Conservation (phyloP, 371 early-diverging fungal genomes). For the Paraphysoderma sedebokerense region DNA sequence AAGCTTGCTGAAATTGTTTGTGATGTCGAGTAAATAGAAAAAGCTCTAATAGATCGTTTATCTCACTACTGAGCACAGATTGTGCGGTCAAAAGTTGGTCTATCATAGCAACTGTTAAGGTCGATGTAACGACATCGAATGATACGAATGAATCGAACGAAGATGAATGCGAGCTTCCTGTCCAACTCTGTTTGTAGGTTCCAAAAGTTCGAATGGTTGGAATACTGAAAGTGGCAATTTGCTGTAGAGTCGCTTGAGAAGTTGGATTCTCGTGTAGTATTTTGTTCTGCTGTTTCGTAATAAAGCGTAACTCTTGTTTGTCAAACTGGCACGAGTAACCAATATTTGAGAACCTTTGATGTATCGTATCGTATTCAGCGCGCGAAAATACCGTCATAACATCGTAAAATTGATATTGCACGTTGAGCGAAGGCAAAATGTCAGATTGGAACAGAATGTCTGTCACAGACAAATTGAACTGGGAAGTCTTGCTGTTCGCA, state of each 20-base stretch:
- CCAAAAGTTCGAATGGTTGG: constrained; percentile 41
- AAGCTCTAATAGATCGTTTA: constrained; percentile 57
- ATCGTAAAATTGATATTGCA: constrained; percentile 37
- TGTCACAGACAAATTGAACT: constrained; percentile 42
- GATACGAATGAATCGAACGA: constrained; percentile 31
- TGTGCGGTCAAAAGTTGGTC: constrained; percentile 63
- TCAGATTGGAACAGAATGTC: constrained; percentile 38
- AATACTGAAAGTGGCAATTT: constrained; percentile 29
- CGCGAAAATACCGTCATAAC: too few relatives aligned
- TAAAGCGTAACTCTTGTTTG: constrained; percentile 33
- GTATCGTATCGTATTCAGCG: too few relatives aligned
- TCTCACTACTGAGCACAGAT: constrained; percentile 51
- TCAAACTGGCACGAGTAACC: constrained; percentile 33
- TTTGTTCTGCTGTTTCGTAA: constrained; percentile 18
- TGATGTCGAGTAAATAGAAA: constrained; percentile 33
- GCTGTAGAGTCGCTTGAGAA: constrained; percentile 7
- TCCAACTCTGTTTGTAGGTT: constrained; percentile 20
- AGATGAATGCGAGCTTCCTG: not conserved
- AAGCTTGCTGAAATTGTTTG: constrained; percentile 2
- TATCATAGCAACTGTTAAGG: constrained; percentile 47
- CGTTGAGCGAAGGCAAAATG: constrained; percentile 42
- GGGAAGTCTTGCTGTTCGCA: too few relatives aligned
- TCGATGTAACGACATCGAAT: constrained; percentile 43
- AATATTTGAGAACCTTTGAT: too few relatives aligned
- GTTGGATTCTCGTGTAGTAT: constrained; percentile 3